Conservation (phyloP, 106 monocot genomes). For the Dendrobium catenatum region DNA sequence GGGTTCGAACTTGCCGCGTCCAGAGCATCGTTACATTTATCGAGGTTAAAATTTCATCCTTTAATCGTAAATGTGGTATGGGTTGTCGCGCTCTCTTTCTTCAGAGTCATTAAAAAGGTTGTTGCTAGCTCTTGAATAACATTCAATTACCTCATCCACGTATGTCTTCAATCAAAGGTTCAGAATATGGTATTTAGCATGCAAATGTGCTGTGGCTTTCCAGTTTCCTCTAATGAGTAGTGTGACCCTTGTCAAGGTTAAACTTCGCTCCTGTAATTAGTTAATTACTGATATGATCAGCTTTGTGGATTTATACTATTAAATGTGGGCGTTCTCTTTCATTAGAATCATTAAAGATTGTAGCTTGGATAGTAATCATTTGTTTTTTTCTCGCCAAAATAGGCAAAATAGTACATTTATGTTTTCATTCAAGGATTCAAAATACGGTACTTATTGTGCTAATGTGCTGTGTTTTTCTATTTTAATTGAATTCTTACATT, state of each 20-base stretch:
- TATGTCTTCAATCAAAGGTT: neutral
- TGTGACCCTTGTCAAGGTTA: no score
- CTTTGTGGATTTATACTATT: no score
- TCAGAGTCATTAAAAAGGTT: neutral
- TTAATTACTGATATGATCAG: no score
- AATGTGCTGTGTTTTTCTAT: neutral
- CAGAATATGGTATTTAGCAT: neutral
- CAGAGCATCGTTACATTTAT: conserved; percentile 93
- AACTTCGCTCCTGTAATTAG: no score
- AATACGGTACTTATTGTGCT: neutral
- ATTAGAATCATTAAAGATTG: neutral
- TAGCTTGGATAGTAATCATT: neutral
- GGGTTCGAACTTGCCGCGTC: conserved; percentile 82
- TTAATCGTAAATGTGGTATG: neutral
- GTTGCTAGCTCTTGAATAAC: neutral
- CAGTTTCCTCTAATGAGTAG: no score
- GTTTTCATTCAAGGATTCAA: neutral
- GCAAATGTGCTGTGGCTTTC: neutral
- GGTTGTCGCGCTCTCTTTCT: neutral
- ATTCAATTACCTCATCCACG: neutral
- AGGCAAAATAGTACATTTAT: neutral
- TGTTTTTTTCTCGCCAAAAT: neutral
- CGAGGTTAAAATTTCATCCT: conserved; percentile 44
- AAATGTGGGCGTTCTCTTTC: no score
- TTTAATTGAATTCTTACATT: neutral